Evolutionary conservation across 257 asterid species (phyloP).

Genomic region (Marsdenia floribunda): DNA sequence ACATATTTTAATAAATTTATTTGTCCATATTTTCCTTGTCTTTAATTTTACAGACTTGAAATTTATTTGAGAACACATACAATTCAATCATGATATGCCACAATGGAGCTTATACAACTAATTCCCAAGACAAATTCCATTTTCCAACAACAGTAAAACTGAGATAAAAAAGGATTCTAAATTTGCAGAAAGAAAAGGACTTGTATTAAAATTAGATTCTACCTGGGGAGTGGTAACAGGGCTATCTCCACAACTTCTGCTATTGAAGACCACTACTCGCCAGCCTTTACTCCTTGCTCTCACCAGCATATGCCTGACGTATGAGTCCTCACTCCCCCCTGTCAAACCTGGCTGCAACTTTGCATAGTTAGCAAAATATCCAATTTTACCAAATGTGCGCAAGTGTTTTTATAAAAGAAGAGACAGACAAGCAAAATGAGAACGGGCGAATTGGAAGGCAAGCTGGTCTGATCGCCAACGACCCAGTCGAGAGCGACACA

Average conservation of each 20-base stretch:
- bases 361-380: slow-evolving; percentile 5
- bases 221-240: slow-evolving; percentile 97
- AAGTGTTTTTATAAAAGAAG: neutral
- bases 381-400: neutral
- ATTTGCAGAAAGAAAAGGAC: neutral
- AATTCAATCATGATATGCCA: neutral
- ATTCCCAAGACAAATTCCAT: neutral
- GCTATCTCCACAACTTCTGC: slow-evolving; percentile 89
- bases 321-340: slow-evolving; percentile 86
- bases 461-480: slow-evolving; percentile 46
- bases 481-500: slow-evolving; percentile 85
- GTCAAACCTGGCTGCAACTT: slow-evolving; percentile 91
- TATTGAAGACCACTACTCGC: slow-evolving; percentile 85
- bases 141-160: neutral
- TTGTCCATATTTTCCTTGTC: no score
- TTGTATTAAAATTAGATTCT: slow-evolving; percentile 1
- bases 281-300: slow-evolving; percentile 78
- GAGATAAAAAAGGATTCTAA: neutral
- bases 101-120: neutral
- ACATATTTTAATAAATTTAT: no score
- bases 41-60: no score
- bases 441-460: slow-evolving; percentile 60
- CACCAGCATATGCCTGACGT: slow-evolving; percentile 85
- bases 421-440: slow-evolving; percentile 78
- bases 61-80: no score